These are phyloP conservation scores for Rhododendron kiyosumense DNA, from an alignment of 148 eudicot genomes.

Conservation along the genomic window DNA sequence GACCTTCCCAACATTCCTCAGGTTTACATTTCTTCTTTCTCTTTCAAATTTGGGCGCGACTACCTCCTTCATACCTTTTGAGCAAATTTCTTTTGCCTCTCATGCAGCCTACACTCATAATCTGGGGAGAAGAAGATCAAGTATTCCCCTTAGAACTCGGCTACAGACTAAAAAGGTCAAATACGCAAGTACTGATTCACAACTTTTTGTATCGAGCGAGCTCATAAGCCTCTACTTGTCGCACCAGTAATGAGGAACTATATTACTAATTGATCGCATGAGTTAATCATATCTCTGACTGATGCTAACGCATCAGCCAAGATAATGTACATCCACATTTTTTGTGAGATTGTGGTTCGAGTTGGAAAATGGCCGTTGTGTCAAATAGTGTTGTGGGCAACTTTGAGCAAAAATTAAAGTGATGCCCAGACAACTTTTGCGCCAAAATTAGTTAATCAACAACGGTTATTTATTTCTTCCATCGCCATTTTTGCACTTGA, in stretches of 20 bases:
- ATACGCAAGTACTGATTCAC: background rate
- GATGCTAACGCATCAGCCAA: background rate
- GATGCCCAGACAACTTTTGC: too few species aligned
- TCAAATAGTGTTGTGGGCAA: background rate
- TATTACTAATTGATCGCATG: background rate
- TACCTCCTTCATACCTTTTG: background rate
- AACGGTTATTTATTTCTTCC: background rate
- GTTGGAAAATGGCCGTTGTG: background rate
- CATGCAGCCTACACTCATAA: conserved; percentile 69
- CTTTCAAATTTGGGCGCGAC: background rate
- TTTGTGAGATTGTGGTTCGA: background rate
- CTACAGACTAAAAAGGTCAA: conserved; percentile 60
- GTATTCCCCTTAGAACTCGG: conserved; percentile 74
- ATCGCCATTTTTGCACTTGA: background rate
- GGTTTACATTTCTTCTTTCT: conserved; percentile 28
- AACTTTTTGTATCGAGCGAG: background rate
- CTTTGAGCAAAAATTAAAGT: background rate
- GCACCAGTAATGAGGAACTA: background rate
- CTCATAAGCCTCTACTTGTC: background rate
- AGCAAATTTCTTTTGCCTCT: background rate
- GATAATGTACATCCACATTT: background rate
- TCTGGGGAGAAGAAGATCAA: conserved; percentile 83
- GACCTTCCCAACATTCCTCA: conserved; percentile 61
- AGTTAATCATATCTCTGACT: background rate
- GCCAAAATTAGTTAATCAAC: background rate